phyloP scores from a whole-genome alignment of 176 grass and related monocot genomes.

The Paspalum vaginatum region DNA sequence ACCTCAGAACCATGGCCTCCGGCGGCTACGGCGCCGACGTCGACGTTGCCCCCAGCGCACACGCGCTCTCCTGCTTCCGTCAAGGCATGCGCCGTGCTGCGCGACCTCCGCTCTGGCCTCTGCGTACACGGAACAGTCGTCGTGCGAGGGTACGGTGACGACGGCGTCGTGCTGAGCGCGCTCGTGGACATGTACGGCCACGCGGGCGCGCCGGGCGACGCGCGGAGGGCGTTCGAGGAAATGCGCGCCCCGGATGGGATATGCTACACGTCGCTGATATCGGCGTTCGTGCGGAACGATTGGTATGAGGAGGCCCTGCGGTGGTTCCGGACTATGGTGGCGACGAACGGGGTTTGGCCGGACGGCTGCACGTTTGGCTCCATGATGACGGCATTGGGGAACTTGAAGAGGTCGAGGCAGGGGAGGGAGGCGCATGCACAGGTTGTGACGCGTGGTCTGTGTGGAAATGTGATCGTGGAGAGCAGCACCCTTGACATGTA shows the following conservation, averaged over 20 bases:
- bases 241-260: slow-evolving; percentile 67
- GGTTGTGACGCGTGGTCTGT: slow-evolving; percentile 58
- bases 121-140: slow-evolving; percentile 73
- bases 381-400: slow-evolving; percentile 67
- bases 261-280: slow-evolving; percentile 84
- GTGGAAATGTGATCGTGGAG: slow-evolving; percentile 77
- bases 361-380: slow-evolving; percentile 79
- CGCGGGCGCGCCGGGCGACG: slow-evolving; percentile 34
- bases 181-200: slow-evolving; percentile 81
- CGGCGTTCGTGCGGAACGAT: slow-evolving; percentile 67
- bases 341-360: slow-evolving; percentile 3
- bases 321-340: slow-evolving; percentile 56
- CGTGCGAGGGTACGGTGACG: slow-evolving; percentile 48
- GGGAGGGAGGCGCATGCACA: slow-evolving; percentile 66
- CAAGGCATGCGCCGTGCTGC: slow-evolving; percentile 76
- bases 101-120: slow-evolving; percentile 49
- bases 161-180: slow-evolving; percentile 63
- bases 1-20: slow-evolving; percentile 58
- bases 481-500: slow-evolving; percentile 90
- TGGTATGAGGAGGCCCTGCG: slow-evolving; percentile 58
- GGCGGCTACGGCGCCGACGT: slow-evolving; percentile 25
- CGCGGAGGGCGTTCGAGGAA: slow-evolving; percentile 65
- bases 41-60: slow-evolving; percentile 65
- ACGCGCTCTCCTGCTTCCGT: slow-evolving; percentile 71
- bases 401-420: slow-evolving; percentile 57